Base-by-base conservation (phyloP, 257 asterid species). In the Cinchona pubescens region DNA sequence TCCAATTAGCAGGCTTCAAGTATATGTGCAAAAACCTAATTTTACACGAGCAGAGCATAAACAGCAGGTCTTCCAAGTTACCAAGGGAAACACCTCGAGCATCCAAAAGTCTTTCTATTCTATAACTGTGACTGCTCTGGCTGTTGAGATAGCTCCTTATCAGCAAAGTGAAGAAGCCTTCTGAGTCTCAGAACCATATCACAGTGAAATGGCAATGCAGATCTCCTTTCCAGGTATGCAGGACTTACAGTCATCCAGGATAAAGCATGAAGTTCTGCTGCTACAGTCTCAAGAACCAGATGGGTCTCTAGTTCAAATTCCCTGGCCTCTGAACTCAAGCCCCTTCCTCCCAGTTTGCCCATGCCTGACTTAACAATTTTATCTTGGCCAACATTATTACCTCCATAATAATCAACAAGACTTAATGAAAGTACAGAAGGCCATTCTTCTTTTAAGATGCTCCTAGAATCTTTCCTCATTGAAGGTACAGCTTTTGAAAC, bases 191-290 rank as follows among this genome's bases (percentile, higher is more conserved):
- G 85, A 77, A 92, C 96, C 94, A 88, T 90, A 83, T 95, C 98
- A 48, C 99, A 95, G 12, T 95, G 99, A 64, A 95, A 91, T 51
- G 99, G 99, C 81, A 95, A 78, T 37, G 96, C 93, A 0, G 96
- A 83, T 80, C 99, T 84, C 81, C 99, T 85, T 43, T 95, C 98
- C 85, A 91, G 74, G 82, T 95, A 95, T 0, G 96, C 91, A 1
- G 99, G 99, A 56, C 97, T 89, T 16, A 82, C 92, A 1, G 99
- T 92, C 99, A 95, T 86, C 99, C 99, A 95, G 3, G 99, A 95
- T 73, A 95, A 68, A n/a, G 97, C 96, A 42, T 95, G 98, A 76
- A 95, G 96, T 79, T 95, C 99, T 1, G 99, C 99, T 16, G 97
- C 96, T 74, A 90, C 83, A 16, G 83, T 59, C 82, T 95, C 98